Base-by-base conservation (phyloP, 2,329 filamentous ascomycete species). In the Monilinia fructicola region DNA sequence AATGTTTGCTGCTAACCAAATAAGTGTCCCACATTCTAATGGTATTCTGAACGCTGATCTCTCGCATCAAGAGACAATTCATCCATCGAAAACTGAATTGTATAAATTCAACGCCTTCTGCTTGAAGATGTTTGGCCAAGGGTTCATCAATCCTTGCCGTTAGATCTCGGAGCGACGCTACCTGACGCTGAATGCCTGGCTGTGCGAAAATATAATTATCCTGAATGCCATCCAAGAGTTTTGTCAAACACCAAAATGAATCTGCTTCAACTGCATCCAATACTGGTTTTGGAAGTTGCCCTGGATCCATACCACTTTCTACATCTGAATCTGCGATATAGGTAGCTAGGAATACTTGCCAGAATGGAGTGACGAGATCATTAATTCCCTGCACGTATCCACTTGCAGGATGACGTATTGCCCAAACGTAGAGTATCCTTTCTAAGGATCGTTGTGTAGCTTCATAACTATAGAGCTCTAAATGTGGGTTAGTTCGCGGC, bases 11-110 rank as follows among this genome's bases (percentile, higher is more conserved):
- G 79, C 87, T 77, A 82, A 97, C 94, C 81, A 99, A 86, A 80
- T 99, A 99, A 35, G 95, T 99, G 78, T 99, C 95, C 95, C 95
- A 99, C 95, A 99, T 99, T 73, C 95, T 85, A 70, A 99, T 96
- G 0, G 93, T 97, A 77, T 97, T 98, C 77, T 89, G 91, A 67
- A 99, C 94, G 76, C 91, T 97, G 71, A 99, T 91, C 80, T 99
- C 95, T 70, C 95, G 87, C 95, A 99, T 99, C 71, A 99, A 83
- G 63, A 99, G 85, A 78, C 95, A 99, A 75, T 99, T 99, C 95
- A 99, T 99, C 95, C 95, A 99, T 66, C 95, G 86, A 77, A 99
- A 99, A 78, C 93, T 97, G 79, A 99, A 99, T 76, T 99, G 95
- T 74, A 99, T 99, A 76, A 99, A 99, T 77, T 99, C 95, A 38